Conservation (phyloP, 108 stramenopile genomes). For the Cyclostephanos tholiformis region DNA sequence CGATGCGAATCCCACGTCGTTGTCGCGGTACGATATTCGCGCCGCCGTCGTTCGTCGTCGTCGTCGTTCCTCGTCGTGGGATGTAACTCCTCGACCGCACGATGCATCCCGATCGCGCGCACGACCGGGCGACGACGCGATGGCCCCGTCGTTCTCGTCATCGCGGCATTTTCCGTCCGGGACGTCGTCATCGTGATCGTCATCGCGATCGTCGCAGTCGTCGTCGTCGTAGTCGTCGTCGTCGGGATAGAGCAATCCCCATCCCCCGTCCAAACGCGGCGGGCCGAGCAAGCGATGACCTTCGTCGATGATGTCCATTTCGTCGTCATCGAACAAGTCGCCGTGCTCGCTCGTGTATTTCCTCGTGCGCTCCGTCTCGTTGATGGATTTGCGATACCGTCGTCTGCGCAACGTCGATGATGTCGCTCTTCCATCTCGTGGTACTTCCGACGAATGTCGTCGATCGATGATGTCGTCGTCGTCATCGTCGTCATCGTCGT, state of each 20-base stretch:
- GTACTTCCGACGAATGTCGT: too few species aligned
- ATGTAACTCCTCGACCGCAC: too few species aligned
- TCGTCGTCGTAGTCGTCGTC: constrained; percentile 3
- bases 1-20: constrained; percentile 61
- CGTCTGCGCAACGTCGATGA: constrained; percentile 8
- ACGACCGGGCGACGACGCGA: too few species aligned
- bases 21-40: not conserved
- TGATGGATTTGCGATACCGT: constrained; percentile 36
- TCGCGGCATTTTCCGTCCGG: not conserved
- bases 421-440: not conserved
- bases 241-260: constrained; percentile 50
- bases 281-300: constrained; percentile 47
- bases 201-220: too few species aligned
- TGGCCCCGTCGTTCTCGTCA: too few species aligned
- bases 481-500: too few species aligned
- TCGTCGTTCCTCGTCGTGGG: too few species aligned
- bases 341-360: not conserved
- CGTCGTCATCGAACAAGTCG: not conserved
- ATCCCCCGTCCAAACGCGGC: constrained; percentile 66
- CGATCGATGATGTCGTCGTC: too few species aligned
- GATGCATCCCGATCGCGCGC: too few species aligned
- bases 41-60: constrained; percentile 15
- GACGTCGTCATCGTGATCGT: not conserved
- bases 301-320: constrained; percentile 10
- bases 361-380: constrained; percentile 19